These are phyloP conservation scores for Friedmanniomyces endolithicus DNA, from an alignment of 495 filamentous ascomycete genomes.

Conservation along the genomic window DNA sequence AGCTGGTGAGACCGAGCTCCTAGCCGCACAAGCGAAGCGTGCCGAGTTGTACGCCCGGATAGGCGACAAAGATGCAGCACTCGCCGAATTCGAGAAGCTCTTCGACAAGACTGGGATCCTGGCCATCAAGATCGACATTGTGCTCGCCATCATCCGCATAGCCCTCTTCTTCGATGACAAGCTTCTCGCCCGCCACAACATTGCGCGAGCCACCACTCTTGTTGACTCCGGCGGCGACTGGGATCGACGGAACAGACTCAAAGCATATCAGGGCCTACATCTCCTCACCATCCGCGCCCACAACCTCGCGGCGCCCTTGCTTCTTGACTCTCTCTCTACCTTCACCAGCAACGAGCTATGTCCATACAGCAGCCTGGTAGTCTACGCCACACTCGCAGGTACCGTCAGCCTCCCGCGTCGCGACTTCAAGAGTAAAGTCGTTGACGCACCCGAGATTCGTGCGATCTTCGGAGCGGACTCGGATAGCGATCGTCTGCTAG, in stretches of 20 bases:
- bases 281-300: slow-evolving; percentile 84
- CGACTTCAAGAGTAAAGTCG: slow-evolving; percentile 97
- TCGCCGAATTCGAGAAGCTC: slow-evolving; percentile 79
- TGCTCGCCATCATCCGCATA: slow-evolving; percentile 89
- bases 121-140: slow-evolving; percentile 91
- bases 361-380: slow-evolving; percentile 82
- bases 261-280: slow-evolving; percentile 94
- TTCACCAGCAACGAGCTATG: slow-evolving; percentile 98
- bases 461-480: slow-evolving; percentile 68
- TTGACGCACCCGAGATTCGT: slow-evolving; percentile 94
- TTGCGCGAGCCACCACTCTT: slow-evolving; percentile 78
- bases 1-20: slow-evolving; percentile 88
- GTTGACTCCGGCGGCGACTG: slow-evolving; percentile 94
- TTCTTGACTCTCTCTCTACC: slow-evolving; percentile 93
- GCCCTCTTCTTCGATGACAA: slow-evolving; percentile 92
- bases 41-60: slow-evolving; percentile 91
- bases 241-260: slow-evolving; percentile 93
- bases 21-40: slow-evolving; percentile 81
- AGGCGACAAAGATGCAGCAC: slow-evolving; percentile 93
- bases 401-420: slow-evolving; percentile 89
- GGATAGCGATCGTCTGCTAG: slow-evolving; percentile 71
- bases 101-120: slow-evolving; percentile 89
- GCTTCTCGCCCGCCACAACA: slow-evolving; percentile 76
- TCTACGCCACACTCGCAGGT: slow-evolving; percentile 91
- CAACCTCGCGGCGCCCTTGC: slow-evolving; percentile 74